Base-by-base conservation (phyloP, 1,139 yeast species). In the Pichia sp. region DNA sequence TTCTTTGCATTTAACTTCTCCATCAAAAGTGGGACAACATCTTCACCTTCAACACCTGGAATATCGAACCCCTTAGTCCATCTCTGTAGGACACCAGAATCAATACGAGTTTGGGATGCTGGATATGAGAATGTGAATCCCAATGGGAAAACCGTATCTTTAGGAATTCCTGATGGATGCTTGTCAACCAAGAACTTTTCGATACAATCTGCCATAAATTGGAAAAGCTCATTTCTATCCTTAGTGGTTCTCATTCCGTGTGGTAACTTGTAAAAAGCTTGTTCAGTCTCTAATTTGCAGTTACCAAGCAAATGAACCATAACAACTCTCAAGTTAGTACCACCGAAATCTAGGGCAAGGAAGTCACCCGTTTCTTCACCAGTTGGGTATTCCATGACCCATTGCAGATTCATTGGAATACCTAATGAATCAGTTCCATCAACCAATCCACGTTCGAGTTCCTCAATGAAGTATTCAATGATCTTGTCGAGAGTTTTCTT, bases 1-100 rank as follows among this genome's bases (percentile, higher is more conserved):
- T 72, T 62, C 47, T 70, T 64, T 53, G 72, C 71, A 46, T 70
- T 64, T 45, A 91, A 69, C 32, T 94, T 85, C n/a, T 67, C 69
- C 65, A 81, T 94, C 55, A 91, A 72, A 80, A 91, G 69, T 45
- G 95, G 94, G 35, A 83, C 96, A 39, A 91, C 97, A 55, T 91
- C 96, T 39, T 85, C 72, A 46, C 96, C 96, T 66, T 91, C 99
- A 37, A 91, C 96, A 43, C 84, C 85, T 37, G 77, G 83, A 52
- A 93, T 87, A 61, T 91, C 96, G 64, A 86, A 91, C 45, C 98
- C 99, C 68, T 91, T 93, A 46, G 99, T 91, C 98, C 98, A 91
- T 64, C 95, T 77, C 69, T 87, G 96, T 59, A 91, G 73, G 43
- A 85, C 63, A 58, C 98, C 98, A 49, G 75, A 72, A 64, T 84